Percentiles rank a stretch among this genome's conserved stretches.
phyloP scores from a whole-genome alignment of 257 asterid genomes.

The Capsicum baccatum region DNA sequence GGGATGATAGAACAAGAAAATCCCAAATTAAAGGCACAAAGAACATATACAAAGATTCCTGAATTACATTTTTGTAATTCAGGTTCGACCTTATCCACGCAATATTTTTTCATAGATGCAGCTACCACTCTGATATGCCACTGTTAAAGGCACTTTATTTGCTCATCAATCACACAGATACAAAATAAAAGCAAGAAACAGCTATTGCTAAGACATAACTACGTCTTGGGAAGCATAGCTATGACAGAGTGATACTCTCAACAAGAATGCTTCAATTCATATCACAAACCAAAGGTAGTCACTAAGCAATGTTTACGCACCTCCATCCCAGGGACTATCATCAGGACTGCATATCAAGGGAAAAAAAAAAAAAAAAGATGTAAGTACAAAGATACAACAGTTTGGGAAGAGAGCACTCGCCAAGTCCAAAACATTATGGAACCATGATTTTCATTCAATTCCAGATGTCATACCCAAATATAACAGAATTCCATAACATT shows the following conservation, averaged over 20 bases:
- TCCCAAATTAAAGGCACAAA: neutral
- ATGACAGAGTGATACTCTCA: neutral
- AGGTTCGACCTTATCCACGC: slow-evolving; percentile 18
- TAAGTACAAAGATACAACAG: neutral
- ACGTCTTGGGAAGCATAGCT: neutral
- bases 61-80: neutral
- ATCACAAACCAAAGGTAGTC: slow-evolving; percentile 18
- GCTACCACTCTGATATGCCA: neutral
- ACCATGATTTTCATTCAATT: neutral
- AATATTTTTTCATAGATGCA: neutral
- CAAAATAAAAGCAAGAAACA: slow-evolving; percentile 16
- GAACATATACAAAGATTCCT: neutral
- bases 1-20: slow-evolving; percentile 15
- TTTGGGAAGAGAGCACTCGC: neutral
- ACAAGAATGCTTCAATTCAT: slow-evolving; percentile 9
- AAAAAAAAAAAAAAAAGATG: neutral
- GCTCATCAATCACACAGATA: neutral
- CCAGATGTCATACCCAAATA: slow-evolving; percentile 62
- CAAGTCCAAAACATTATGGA: neutral
- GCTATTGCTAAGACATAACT: slow-evolving; percentile 5
- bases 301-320: slow-evolving; percentile 43
- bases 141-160: neutral
- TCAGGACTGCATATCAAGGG: slow-evolving; percentile 69
- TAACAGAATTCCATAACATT: slow-evolving; percentile 93
- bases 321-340: slow-evolving; percentile 97